These are phyloP conservation scores for Eutrema heterophyllum DNA, from an alignment of 345 rosid species.

Conservation along the genomic window DNA sequence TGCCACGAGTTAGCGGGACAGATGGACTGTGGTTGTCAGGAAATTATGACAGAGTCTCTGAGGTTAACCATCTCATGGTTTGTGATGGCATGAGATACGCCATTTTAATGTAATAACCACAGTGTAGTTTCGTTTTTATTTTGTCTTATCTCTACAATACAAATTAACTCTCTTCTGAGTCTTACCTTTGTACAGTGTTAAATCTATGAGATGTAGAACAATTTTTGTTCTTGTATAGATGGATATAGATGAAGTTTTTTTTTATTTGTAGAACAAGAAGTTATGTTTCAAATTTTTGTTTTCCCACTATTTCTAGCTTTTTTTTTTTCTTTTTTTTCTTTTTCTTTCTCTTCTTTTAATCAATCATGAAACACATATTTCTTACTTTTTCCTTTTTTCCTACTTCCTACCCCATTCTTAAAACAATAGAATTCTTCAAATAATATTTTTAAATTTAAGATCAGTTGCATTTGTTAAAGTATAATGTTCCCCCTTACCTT, in stretches of 20 bases:
- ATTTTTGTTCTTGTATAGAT: slow-evolving; percentile 17
- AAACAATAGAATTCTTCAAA: not conserved
- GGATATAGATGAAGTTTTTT: not conserved
- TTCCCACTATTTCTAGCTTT: not conserved
- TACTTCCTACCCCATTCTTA: not conserved
- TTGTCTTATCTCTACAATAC: not conserved
- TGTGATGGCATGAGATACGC: slow-evolving; percentile 91
- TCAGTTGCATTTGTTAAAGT: too few relatives aligned
- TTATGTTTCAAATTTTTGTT: not conserved
- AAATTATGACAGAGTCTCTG: slow-evolving; percentile 51
- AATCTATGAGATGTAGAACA: slow-evolving; percentile 16
- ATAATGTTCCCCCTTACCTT: not conserved
- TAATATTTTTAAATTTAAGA: too few relatives aligned
- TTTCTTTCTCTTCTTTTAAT: not conserved
- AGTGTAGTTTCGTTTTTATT: not conserved
- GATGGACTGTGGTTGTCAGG: slow-evolving; percentile 77
- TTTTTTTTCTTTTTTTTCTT: not conserved
- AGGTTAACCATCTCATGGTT: slow-evolving; percentile 83
- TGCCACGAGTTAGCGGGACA: slow-evolving; percentile 54
- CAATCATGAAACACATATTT: not conserved
- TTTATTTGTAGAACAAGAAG: not conserved
- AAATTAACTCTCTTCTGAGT: not conserved
- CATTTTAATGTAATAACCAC: slow-evolving; percentile 60
- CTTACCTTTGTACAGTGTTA: not conserved
- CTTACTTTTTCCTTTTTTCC: not conserved